Percentiles rank a stretch among this genome's conserved stretches.
Conservation (phyloP, 805 yeast genomes). For the Teunomyces barrocoloradensis region DNA sequence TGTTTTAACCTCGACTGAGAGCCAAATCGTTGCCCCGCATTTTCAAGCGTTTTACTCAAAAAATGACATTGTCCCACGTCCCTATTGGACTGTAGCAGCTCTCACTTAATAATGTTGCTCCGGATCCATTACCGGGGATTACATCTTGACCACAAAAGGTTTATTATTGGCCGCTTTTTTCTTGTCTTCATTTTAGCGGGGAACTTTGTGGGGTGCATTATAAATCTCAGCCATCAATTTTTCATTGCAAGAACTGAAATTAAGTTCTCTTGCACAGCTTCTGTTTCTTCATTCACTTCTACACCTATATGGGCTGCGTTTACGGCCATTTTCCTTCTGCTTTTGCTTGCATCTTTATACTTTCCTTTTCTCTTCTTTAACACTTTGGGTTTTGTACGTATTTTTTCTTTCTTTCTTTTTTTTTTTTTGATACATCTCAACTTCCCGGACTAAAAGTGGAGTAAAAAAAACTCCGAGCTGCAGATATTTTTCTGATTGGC, state of each 20-base stretch:
- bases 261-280: too few relatives aligned
- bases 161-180: not conserved
- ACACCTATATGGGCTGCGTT: too few relatives aligned
- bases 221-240: too few relatives aligned
- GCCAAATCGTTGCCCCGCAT: not conserved
- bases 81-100: not conserved
- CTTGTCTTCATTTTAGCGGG: not conserved
- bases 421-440: not conserved
- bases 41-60: not conserved
- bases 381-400: too few relatives aligned
- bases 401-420: not conserved
- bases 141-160: not conserved
- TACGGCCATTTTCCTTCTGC: too few relatives aligned
- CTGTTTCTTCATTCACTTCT: too few relatives aligned
- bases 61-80: not conserved
- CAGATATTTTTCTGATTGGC: not conserved
- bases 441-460: not conserved
- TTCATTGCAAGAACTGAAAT: too few relatives aligned
- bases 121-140: not conserved
- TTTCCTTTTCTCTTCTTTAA: not conserved
- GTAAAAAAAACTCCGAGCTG: not conserved
- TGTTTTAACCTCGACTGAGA: not conserved
- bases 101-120: not conserved
- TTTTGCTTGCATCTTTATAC: not conserved
- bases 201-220: not conserved